Conservation (phyloP, 495 filamentous ascomycete species). For the Aspergillus indologenus region DNA sequence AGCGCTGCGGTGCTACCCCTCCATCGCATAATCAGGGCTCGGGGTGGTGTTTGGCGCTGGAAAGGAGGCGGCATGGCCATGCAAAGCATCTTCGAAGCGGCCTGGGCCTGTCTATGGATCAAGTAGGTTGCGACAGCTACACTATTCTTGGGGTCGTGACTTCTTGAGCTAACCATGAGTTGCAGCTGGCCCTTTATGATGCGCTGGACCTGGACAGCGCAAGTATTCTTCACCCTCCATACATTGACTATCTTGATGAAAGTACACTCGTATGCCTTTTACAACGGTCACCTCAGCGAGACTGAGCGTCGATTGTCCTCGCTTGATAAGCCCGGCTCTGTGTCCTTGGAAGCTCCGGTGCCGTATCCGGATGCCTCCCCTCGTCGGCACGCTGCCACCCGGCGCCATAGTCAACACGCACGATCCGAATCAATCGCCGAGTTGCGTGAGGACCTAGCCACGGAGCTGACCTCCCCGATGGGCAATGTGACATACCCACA, state of each 20-base stretch:
- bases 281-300: constrained; percentile 91
- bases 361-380: constrained; percentile 66
- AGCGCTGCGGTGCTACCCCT: constrained; percentile 71
- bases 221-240: constrained; percentile 92
- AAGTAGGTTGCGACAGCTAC: constrained; percentile 44
- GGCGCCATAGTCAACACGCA: constrained; percentile 22
- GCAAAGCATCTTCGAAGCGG: constrained; percentile 75
- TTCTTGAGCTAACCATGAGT: constrained; percentile 20
- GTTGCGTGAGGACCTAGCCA: constrained; percentile 82
- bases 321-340: constrained; percentile 73
- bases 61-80: constrained; percentile 67
- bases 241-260: constrained; percentile 93
- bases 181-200: constrained; percentile 75
- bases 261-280: constrained; percentile 97
- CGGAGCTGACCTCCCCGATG: constrained; percentile 83
- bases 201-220: constrained; percentile 92
- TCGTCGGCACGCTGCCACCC: constrained; percentile 31
- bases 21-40: constrained; percentile 61
- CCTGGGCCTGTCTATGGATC: constrained; percentile 83
- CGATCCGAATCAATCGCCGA: constrained; percentile 54
- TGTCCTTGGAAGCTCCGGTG: constrained; percentile 65
- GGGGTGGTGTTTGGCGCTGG: constrained; percentile 65
- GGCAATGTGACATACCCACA: constrained; percentile 87
- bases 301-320: constrained; percentile 73
- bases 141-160: background rate